A percentile compares a stretch with the other conserved stretches of the same genome.
phyloP scores from a whole-genome alignment of 2,329 filamentous ascomycete species.

The Pseudopyricularia cyperi region DNA sequence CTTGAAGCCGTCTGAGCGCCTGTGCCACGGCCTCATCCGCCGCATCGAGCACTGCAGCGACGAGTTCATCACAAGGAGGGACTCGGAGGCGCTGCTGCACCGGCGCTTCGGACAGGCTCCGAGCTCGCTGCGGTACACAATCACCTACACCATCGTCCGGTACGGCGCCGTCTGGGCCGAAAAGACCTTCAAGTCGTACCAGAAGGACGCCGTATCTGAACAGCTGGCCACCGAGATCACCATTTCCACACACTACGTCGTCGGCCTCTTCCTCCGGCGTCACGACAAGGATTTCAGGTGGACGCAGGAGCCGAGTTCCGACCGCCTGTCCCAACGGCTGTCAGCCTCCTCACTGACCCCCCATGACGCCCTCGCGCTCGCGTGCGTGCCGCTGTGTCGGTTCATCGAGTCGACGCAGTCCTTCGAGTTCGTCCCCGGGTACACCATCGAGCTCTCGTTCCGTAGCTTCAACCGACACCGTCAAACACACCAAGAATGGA shows the following conservation, averaged over 20 bases:
- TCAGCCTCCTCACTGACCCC: conserved; percentile 26
- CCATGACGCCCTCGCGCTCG: conserved; percentile 28
- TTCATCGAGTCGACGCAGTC: conserved; percentile 30
- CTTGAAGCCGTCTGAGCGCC: conserved; percentile 28
- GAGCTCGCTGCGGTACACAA: conserved; percentile 34
- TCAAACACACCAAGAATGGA: conserved; percentile 20
- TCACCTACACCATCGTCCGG: conserved; percentile 31
- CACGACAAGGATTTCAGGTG: conserved; percentile 37
- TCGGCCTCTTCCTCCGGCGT: conserved; percentile 34
- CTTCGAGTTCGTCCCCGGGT: conserved; percentile 36
- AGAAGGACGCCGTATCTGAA: conserved; percentile 29
- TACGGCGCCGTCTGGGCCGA: conserved; percentile 27
- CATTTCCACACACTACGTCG: conserved; percentile 33
- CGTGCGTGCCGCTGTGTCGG: conserved; percentile 30
- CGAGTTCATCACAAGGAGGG: conserved; percentile 40
- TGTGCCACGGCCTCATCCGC: conserved; percentile 34
- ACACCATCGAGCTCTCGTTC: conserved; percentile 31
- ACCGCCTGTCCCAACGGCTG: conserved; percentile 12
- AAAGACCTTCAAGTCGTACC: conserved; percentile 34
- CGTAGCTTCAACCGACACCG: conserved; percentile 25
- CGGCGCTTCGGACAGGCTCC: conserved; percentile 11
- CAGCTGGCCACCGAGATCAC: conserved; percentile 31
- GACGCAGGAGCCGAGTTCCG: conserved; percentile 26
- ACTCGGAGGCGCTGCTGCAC: conserved; percentile 30
- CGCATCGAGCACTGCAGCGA: conserved; percentile 37